A percentile compares a stretch with the other conserved stretches of the same genome.
phyloP scores from a whole-genome alignment of 208 protist genomes.

The Trypanosoma brucei region DNA sequence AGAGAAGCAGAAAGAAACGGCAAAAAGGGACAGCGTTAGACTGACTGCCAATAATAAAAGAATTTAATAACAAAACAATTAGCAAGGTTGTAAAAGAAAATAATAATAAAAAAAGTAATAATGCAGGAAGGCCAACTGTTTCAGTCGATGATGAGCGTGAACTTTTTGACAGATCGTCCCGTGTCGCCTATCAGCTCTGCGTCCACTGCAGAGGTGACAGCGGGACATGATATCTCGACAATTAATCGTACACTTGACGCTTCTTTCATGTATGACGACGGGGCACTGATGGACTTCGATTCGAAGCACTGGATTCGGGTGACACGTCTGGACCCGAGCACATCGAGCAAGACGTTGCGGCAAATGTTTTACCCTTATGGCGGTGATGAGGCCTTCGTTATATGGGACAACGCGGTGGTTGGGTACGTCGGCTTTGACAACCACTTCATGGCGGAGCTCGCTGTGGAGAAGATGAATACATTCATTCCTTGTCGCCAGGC shows the following conservation, averaged over 20 bases:
- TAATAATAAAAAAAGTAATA: too few species aligned
- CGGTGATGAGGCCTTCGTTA: slow-evolving; percentile 71
- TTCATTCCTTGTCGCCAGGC: slow-evolving; percentile 76
- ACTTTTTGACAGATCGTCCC: slow-evolving; percentile 12
- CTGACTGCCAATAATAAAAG: too few species aligned
- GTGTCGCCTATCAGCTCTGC: slow-evolving; percentile 35
- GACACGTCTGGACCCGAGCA: slow-evolving; percentile 41
- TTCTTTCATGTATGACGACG: slow-evolving; percentile 23
- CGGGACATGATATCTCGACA: slow-evolving; percentile 68
- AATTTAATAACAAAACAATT: too few species aligned
- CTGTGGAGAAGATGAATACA: slow-evolving; percentile 73
- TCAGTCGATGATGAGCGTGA: slow-evolving; percentile 1
- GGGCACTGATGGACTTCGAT: slow-evolving; percentile 8
- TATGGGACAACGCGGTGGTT: slow-evolving; percentile 35
- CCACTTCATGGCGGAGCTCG: slow-evolving; percentile 56
- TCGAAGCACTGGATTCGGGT: slow-evolving; percentile 66
- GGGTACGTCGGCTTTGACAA: slow-evolving; percentile 79
- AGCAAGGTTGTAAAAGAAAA: too few species aligned
- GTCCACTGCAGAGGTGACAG: slow-evolving; percentile 63
- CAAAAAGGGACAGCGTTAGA: too few species aligned
- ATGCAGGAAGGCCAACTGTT: background rate
- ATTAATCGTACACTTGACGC: slow-evolving; percentile 27
- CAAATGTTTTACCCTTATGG: slow-evolving; percentile 83
- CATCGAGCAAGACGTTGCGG: slow-evolving; percentile 48
- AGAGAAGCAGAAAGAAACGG: too few species aligned